A percentile compares a stretch with the other conserved stretches of the same genome.
Evolutionary conservation across 225 moss, liverwort and hornwort genomes (phyloP).

Genomic region (Climacium dendroides): DNA sequence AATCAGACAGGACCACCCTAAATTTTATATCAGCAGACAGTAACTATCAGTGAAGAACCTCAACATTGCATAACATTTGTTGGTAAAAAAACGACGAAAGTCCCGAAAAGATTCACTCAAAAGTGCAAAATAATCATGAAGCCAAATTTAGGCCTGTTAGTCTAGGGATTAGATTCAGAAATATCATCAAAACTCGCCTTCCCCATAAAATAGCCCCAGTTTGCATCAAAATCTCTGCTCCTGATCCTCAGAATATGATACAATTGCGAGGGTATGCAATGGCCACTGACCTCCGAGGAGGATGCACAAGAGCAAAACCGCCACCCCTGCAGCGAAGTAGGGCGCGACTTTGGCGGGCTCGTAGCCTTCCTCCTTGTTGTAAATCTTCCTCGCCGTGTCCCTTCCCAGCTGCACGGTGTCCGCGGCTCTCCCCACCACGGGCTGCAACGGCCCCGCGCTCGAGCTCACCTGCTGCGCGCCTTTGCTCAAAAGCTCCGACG

Average conservation of each 20-base stretch:
- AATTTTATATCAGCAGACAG: neutral
- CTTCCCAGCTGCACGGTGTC: constrained; percentile 30
- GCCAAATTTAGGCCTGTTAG: neutral
- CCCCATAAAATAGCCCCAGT: neutral
- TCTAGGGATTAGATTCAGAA: neutral
- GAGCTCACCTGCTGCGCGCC: constrained; percentile 18
- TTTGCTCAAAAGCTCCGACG: constrained; percentile 10
- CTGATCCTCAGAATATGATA: neutral
- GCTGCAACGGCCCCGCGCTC: constrained; percentile 16
- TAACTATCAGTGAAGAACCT: neutral
- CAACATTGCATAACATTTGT: neutral
- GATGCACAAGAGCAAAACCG: constrained; percentile 8
- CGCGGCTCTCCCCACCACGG: constrained; percentile 18
- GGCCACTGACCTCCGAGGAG: constrained; percentile 21
- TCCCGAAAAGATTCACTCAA: neutral
- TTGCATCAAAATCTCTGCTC: neutral
- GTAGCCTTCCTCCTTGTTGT: constrained; percentile 47
- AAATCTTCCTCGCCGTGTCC: constrained; percentile 36
- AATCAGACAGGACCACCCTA: neutral
- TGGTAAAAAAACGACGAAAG: neutral
- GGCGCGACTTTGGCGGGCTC: constrained; percentile 40
- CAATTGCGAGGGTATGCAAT: neutral
- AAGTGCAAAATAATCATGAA: neutral
- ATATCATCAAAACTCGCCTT: neutral
- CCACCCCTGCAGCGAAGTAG: constrained; percentile 7